Evolutionary conservation across 2,329 filamentous ascomycete genomes (phyloP).

Genomic region (Phyllosticta paracitricarpa): DNA sequence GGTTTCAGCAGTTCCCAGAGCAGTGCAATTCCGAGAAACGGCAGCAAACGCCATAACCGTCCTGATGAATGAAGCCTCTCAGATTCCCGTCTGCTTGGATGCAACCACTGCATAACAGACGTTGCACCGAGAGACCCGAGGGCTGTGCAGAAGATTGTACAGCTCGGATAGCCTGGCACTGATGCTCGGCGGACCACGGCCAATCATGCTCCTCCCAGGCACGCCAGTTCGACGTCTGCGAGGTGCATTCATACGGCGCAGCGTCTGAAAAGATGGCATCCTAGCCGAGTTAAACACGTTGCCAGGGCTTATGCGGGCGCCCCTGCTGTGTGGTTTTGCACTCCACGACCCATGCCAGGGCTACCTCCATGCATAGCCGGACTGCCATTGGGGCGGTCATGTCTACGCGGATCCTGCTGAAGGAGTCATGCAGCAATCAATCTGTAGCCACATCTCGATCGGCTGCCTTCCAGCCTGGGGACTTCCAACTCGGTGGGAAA

Average conservation of each 20-base stretch:
- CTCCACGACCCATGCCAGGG: background rate
- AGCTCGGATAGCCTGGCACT: background rate
- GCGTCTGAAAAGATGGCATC: background rate
- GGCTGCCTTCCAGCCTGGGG: background rate
- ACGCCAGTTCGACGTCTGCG: background rate
- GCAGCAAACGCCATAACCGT: background rate
- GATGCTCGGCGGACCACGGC: background rate
- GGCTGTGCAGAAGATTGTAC: background rate
- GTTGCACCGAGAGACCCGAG: background rate
- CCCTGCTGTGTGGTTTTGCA: background rate
- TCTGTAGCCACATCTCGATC: background rate
- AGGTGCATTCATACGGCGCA: background rate
- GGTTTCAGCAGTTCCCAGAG: background rate
- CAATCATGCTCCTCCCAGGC: background rate
- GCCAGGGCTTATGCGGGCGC: background rate
- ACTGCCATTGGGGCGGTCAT: background rate
- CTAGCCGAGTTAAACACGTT: background rate
- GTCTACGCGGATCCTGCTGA: background rate
- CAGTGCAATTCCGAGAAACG: background rate
- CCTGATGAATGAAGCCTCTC: background rate
- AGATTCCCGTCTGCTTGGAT: background rate
- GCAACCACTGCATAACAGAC: background rate
- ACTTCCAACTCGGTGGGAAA: background rate
- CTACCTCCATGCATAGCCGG: background rate
- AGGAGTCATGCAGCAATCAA: background rate